phyloP scores from a whole-genome alignment of 1,284 basidiomycete species.

The Anthracocystis walkeri region DNA sequence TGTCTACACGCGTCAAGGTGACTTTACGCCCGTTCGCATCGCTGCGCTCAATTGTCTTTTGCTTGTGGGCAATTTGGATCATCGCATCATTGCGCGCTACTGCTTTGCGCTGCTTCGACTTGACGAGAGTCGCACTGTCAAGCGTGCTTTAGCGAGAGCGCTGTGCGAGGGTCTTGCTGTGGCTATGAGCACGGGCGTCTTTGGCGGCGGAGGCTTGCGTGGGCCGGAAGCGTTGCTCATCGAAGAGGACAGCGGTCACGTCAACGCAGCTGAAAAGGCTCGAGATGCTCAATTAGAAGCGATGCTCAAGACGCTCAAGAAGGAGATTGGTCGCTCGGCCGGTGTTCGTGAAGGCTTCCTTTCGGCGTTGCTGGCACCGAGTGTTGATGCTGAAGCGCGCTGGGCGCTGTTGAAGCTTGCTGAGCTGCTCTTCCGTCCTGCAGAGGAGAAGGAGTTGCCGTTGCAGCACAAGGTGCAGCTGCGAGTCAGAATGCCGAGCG shows the following conservation, averaged over 20 bases:
- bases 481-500: constrained; percentile 74
- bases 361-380: constrained; percentile 53
- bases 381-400: constrained; percentile 86
- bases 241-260: constrained; percentile 53
- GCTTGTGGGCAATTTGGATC: constrained; percentile 78
- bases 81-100: constrained; percentile 81
- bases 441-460: constrained; percentile 62
- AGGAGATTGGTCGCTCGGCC: constrained; percentile 66
- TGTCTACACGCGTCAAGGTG: constrained; percentile 82
- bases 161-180: constrained; percentile 89
- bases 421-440: constrained; percentile 85
- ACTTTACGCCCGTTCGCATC: constrained; percentile 85
- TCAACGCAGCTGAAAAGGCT: constrained; percentile 56
- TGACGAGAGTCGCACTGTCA: constrained; percentile 84
- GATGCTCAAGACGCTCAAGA: constrained; percentile 61
- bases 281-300: constrained; percentile 74
- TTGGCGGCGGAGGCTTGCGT: constrained; percentile 72
- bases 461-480: constrained; percentile 70
- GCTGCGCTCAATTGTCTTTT: constrained; percentile 94
- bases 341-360: constrained; percentile 67
- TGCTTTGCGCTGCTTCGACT: constrained; percentile 87
- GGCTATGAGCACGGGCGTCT: constrained; percentile 87
- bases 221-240: constrained; percentile 53
- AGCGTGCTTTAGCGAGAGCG: constrained; percentile 85
- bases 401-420: constrained; percentile 92